A percentile compares a stretch with the other conserved stretches of the same genome.
phyloP scores from a whole-genome alignment of 2,329 filamentous ascomycete genomes.

The Cryoendolithus antarcticus region DNA sequence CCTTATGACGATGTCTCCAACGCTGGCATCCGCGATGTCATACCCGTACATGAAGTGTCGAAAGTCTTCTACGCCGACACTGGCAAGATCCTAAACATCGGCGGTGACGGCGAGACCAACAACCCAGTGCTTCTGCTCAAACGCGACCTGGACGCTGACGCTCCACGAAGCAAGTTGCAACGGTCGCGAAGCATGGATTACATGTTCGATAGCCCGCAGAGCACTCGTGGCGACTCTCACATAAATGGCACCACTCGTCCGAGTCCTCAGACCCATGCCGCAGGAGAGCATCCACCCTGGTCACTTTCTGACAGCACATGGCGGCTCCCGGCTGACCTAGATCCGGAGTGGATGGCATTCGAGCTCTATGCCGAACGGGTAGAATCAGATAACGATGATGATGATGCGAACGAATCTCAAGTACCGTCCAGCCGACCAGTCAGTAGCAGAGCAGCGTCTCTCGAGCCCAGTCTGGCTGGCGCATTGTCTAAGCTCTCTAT shows the following conservation, averaged over 20 bases:
- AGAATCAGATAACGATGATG: constrained; percentile 33
- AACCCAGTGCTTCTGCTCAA: constrained; percentile 65
- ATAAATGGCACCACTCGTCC: background rate
- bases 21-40: constrained; percentile 53
- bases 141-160: constrained; percentile 52
- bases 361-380: constrained; percentile 64
- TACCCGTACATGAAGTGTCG: constrained; percentile 64
- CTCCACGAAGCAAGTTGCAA: constrained; percentile 47
- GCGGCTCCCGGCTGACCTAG: constrained; percentile 60
- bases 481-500: constrained; percentile 37
- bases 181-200: constrained; percentile 7
- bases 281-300: background rate
- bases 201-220: background rate
- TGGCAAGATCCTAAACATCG: constrained; percentile 78
- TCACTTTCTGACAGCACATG: constrained; percentile 23
- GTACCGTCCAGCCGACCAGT: constrained; percentile 5
- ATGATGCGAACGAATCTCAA: constrained; percentile 5
- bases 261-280: no score
- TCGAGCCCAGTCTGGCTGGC: constrained; percentile 29
- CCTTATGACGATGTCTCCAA: constrained; percentile 47
- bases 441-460: constrained; percentile 16
- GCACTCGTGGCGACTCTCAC: background rate
- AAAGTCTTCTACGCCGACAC: constrained; percentile 93
- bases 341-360: constrained; percentile 83
- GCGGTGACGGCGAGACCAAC: constrained; percentile 53